A percentile compares a stretch with the other conserved stretches of the same genome.
Conservation (phyloP, 768 basidiomycete genomes). For the Serpula lacrymans region DNA sequence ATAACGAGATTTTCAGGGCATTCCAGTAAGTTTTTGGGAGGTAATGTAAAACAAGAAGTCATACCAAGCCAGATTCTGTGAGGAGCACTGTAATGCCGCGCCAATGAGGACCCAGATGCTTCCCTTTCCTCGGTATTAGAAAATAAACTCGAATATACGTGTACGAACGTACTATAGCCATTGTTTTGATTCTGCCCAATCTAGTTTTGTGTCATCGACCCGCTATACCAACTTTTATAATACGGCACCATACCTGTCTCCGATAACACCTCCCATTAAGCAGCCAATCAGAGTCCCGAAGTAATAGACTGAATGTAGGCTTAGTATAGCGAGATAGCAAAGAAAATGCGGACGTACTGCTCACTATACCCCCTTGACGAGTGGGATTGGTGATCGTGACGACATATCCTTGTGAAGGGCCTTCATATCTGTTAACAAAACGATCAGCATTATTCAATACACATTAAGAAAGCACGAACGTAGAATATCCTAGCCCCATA, state of each 20-base stretch:
- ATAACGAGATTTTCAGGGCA: not conserved
- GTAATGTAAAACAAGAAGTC: slow-evolving; percentile 6
- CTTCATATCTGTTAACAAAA: slow-evolving; percentile 23
- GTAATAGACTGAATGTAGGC: slow-evolving; percentile 33
- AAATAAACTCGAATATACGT: not conserved
- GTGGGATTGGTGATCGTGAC: slow-evolving; percentile 41
- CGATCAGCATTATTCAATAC: no score
- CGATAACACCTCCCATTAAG: slow-evolving; percentile 38
- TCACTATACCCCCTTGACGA: slow-evolving; percentile 43
- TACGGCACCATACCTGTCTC: slow-evolving; percentile 18
- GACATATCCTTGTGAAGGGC: slow-evolving; percentile 39
- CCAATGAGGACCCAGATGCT: slow-evolving; percentile 39
- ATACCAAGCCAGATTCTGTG: slow-evolving; percentile 40
- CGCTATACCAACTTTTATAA: not conserved
- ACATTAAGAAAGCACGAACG: slow-evolving; percentile 13
- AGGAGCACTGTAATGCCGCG: slow-evolving; percentile 39
- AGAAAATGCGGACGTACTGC: slow-evolving; percentile 23
- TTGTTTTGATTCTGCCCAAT: slow-evolving; percentile 38
- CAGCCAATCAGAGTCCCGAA: slow-evolving; percentile 40
- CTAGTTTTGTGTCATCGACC: no score
- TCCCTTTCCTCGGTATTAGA: no score
- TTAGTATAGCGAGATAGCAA: not conserved
- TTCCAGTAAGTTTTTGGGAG: not conserved
- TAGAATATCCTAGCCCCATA: slow-evolving; percentile 38
- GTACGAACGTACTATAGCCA: slow-evolving; percentile 26